Conservation (phyloP, 371 early-diverging fungal genomes). For the Syncephalastrum sp. region DNA sequence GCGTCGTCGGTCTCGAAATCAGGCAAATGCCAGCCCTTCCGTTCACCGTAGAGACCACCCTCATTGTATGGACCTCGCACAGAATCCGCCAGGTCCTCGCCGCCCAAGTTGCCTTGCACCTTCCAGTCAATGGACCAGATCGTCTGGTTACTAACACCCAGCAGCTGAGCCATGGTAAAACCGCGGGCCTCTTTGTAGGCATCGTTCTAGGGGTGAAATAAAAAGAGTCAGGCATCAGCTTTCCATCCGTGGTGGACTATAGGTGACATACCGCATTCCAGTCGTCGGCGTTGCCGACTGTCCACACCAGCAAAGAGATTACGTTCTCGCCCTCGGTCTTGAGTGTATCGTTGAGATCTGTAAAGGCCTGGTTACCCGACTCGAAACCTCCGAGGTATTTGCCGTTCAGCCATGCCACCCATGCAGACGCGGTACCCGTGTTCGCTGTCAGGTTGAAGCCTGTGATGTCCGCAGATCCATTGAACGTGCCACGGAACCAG, state of each 20-base stretch:
- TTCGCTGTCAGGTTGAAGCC: conserved; percentile 5
- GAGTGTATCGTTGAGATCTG: conserved; percentile 2
- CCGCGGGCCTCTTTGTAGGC: conserved; percentile 15
- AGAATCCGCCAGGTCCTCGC: conserved; percentile 5
- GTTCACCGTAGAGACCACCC: conserved; percentile 14
- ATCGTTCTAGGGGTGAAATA: conserved; percentile 1
- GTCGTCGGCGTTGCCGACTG: too few relatives aligned
- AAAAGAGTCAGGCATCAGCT: too few relatives aligned
- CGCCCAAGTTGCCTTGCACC: conserved; percentile 13
- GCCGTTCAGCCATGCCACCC: conserved; percentile 15
- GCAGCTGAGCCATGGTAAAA: conserved; percentile 13
- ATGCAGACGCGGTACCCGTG: conserved; percentile 12
- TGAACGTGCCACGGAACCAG: conserved; percentile 18
- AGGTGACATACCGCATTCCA: too few relatives aligned
- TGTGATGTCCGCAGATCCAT: background rate
- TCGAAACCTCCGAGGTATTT: conserved; percentile 13
- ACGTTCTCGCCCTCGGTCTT: conserved; percentile 8
- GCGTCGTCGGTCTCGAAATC: conserved; percentile 3
- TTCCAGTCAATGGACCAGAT: conserved; percentile 8
- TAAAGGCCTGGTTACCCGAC: conserved; percentile 2
- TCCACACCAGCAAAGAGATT: conserved; percentile 9
- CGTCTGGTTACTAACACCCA: conserved; percentile 8
- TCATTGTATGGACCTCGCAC: conserved; percentile 12
- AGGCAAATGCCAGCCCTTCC: conserved; percentile 17
- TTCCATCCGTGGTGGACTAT: too few relatives aligned